Conservation (phyloP, 2,329 filamentous ascomycete genomes). For the Trichophyton rubrum region DNA sequence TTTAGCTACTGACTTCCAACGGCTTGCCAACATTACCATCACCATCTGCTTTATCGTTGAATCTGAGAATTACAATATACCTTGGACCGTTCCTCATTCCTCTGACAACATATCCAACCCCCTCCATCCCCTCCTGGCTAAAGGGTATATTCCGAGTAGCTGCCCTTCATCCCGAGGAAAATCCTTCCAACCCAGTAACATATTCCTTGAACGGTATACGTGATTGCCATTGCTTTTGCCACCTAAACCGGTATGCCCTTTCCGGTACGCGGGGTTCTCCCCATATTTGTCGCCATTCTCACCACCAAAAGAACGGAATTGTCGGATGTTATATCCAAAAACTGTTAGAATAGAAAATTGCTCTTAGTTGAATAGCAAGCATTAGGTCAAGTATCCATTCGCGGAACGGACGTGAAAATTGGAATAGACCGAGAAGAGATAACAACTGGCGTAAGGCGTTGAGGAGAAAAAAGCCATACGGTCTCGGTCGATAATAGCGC, state of each 20-base stretch:
- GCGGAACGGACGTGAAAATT: not conserved
- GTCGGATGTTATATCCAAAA: constrained; percentile 4
- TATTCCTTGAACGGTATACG: not conserved
- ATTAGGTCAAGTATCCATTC: constrained; percentile 2
- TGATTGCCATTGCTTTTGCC: not conserved
- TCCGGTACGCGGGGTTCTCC: not conserved
- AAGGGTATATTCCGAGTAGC: not conserved
- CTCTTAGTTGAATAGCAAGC: constrained; percentile 3
- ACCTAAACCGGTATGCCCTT: not conserved
- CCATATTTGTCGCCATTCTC: not conserved
- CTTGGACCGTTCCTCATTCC: no score
- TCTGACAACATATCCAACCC: no score
- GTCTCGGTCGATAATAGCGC: constrained; percentile 3
- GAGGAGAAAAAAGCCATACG: not conserved
- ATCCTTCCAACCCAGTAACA: constrained; percentile 4
- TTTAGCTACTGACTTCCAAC: no score
- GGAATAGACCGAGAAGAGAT: not conserved
- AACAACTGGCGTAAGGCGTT: constrained; percentile 2
- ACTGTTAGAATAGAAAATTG: constrained; percentile 1
- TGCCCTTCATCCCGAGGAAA: constrained; percentile 3
- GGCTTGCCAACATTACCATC: no score
- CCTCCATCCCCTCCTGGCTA: no score
- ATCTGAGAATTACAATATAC: no score
- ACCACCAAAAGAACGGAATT: constrained; percentile 3
- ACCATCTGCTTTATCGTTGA: no score